A percentile compares a stretch with the other conserved stretches of the same genome.
phyloP scores from a whole-genome alignment of 805 yeast species.

The Saccharomycopsis sp. region DNA sequence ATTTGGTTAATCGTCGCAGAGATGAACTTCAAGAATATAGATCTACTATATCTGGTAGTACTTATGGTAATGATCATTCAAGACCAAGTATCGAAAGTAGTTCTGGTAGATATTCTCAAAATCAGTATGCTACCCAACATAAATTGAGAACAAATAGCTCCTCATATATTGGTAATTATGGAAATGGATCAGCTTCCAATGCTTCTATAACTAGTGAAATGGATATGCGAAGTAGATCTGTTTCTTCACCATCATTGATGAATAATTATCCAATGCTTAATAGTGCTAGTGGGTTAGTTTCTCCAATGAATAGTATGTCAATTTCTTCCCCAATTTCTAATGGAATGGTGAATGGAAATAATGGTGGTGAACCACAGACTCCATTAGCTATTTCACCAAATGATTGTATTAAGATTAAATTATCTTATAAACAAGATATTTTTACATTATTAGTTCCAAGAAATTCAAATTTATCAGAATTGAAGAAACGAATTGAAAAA shows the following conservation, averaged over 20 bases:
- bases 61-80: not conserved
- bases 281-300: too few relatives aligned
- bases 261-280: not conserved
- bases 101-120: not conserved
- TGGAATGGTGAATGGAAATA: not conserved
- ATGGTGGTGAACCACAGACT: constrained; percentile 5
- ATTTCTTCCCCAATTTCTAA: not conserved
- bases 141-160: constrained; percentile 4
- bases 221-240: constrained; percentile 3
- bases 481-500: constrained; percentile 47
- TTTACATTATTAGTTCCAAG: constrained; percentile 57
- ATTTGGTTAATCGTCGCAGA: constrained; percentile 27
- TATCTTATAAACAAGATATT: constrained; percentile 37
- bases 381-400: constrained; percentile 25
- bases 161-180: constrained; percentile 2
- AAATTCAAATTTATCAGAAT: constrained; percentile 38
- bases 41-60: not conserved
- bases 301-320: not conserved
- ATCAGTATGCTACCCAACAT: not conserved
- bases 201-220: not conserved
- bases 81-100: too few relatives aligned
- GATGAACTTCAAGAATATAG: constrained; percentile 20
- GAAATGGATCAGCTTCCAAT: not conserved
- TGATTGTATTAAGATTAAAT: constrained; percentile 29
- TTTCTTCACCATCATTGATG: constrained; percentile 2